Evolutionary conservation across 139 green algal genomes (phyloP).

Genomic region (Chlorella sp.): DNA sequence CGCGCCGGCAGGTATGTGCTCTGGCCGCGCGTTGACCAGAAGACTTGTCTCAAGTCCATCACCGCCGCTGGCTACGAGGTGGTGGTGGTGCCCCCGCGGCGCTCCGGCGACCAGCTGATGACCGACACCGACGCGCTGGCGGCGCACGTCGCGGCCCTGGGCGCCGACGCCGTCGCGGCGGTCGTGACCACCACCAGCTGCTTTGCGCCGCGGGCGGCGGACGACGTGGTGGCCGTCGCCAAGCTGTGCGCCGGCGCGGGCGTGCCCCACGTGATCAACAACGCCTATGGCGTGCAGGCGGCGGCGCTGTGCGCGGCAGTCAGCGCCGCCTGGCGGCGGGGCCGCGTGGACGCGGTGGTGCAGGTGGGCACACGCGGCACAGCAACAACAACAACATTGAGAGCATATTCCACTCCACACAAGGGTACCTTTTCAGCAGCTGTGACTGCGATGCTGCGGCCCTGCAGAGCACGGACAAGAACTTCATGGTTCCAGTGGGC

Average conservation of each 20-base stretch:
- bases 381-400: conserved; percentile 96
- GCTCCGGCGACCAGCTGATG: conserved; percentile 71
- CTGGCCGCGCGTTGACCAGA: conserved; percentile 97
- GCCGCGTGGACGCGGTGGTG: conserved; percentile 91
- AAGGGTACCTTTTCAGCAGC: not conserved
- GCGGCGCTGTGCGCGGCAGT: conserved; percentile 40
- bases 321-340: conserved; percentile 55
- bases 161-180: conserved; percentile 53
- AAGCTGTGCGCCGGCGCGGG: conserved; percentile 67
- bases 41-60: conserved; percentile 97
- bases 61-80: conserved; percentile 68
- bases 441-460: no score
- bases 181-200: conserved; percentile 93
- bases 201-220: conserved; percentile 86
- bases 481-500: conserved; percentile 97
- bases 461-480: conserved; percentile 84
- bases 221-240: conserved; percentile 74
- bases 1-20: conserved; percentile 69
- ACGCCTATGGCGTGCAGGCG: conserved; percentile 95
- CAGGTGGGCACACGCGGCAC: no score
- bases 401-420: no score
- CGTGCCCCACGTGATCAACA: conserved; percentile 95
- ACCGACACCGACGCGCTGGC: conserved; percentile 79
- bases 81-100: conserved; percentile 67
- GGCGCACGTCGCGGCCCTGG: conserved; percentile 42